Percentiles rank a stretch among this genome's conserved stretches.
Evolutionary conservation across 2,329 filamentous ascomycete genomes (phyloP).

Genomic region (Curvularia sp.): DNA sequence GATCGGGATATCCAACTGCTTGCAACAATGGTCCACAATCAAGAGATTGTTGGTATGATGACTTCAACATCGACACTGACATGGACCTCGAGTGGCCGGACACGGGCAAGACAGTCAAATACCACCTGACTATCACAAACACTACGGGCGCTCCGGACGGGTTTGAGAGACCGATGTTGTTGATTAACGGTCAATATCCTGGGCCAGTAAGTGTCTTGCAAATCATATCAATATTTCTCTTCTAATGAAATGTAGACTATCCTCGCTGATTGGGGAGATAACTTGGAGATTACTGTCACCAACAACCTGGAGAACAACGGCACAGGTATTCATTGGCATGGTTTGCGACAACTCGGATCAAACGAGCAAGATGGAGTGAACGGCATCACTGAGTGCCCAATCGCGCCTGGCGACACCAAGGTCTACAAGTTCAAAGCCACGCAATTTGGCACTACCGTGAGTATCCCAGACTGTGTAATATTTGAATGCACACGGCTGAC

Average conservation of each 20-base stretch:
- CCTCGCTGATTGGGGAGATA: constrained; percentile 52
- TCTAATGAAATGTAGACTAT: constrained; percentile 49
- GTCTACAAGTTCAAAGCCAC: constrained; percentile 47
- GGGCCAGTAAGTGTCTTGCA: constrained; percentile 52
- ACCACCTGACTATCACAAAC: constrained; percentile 54
- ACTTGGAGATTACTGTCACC: constrained; percentile 48
- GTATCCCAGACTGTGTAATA: constrained; percentile 1
- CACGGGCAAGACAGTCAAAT: constrained; percentile 53
- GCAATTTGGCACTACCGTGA: constrained; percentile 45
- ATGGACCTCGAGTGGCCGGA: constrained; percentile 53
- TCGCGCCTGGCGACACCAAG: constrained; percentile 61
- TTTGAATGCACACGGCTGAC: constrained; percentile 34
- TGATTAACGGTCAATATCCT: constrained; percentile 57
- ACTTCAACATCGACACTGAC: constrained; percentile 53
- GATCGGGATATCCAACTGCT: constrained; percentile 21
- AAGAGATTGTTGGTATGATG: constrained; percentile 35
- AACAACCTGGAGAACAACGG: constrained; percentile 53
- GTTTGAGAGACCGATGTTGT: constrained; percentile 48
- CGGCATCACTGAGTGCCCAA: constrained; percentile 69
- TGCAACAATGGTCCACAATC: constrained; percentile 35
- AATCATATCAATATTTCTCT: background rate
- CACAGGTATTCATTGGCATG: constrained; percentile 62
- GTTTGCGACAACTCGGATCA: constrained; percentile 53
- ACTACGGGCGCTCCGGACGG: constrained; percentile 57
- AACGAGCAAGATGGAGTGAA: constrained; percentile 56